Evolutionary conservation across 768 basidiomycete genomes (phyloP).

Genomic region (Psilocybe cubensis): DNA sequence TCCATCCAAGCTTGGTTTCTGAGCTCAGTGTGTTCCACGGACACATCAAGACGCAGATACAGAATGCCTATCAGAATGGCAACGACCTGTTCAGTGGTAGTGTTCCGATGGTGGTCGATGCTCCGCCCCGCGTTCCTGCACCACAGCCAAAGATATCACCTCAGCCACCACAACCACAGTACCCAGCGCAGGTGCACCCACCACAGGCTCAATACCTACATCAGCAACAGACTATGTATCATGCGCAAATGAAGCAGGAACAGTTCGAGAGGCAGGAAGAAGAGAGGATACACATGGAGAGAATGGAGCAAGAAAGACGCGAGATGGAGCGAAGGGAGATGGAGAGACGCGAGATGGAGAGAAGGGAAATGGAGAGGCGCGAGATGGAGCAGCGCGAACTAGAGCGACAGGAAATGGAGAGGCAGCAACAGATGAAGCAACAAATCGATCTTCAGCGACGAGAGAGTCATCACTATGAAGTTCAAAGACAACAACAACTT

Average conservation of each 20-base stretch:
- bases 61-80: slow-evolving; percentile 44
- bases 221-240: slow-evolving; percentile 23
- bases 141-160: slow-evolving; percentile 1
- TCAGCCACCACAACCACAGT: neutral
- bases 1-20: slow-evolving; percentile 59
- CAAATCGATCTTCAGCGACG: slow-evolving; percentile 18
- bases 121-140: slow-evolving; percentile 4
- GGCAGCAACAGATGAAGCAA: slow-evolving; percentile 23
- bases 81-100: slow-evolving; percentile 35
- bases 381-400: slow-evolving; percentile 16
- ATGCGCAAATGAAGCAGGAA: slow-evolving; percentile 29
- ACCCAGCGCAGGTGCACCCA: no score
- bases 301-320: slow-evolving; percentile 18
- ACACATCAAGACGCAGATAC: slow-evolving; percentile 52
- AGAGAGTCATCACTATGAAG: slow-evolving; percentile 21
- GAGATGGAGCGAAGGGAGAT: slow-evolving; percentile 16
- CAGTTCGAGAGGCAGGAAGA: slow-evolving; percentile 30
- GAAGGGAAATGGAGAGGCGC: slow-evolving; percentile 18
- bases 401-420: slow-evolving; percentile 26
- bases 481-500: slow-evolving; percentile 18
- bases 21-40: slow-evolving; percentile 63
- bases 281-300: slow-evolving; percentile 26
- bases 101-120: slow-evolving; percentile 30
- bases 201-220: slow-evolving; percentile 15
- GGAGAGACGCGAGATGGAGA: slow-evolving; percentile 21